Conservation (phyloP, 352 stramenopile genomes). For the Achlya hypogyna region DNA sequence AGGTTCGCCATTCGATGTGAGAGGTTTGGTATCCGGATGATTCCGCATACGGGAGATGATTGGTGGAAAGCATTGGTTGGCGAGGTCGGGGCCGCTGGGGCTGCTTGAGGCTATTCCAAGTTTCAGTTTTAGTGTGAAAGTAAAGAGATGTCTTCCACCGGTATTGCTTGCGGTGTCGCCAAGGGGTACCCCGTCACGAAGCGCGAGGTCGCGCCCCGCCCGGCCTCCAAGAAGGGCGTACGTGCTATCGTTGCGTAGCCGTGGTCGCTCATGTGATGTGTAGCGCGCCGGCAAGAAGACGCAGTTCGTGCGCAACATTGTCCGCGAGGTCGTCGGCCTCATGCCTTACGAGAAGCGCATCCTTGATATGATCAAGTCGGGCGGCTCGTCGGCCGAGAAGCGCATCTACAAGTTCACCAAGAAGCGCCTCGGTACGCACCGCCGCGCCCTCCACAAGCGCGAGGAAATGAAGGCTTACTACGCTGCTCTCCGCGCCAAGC, state of each 20-base stretch:
- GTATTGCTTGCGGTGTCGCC: conserved; percentile 87
- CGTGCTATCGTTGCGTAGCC: conserved; percentile 28
- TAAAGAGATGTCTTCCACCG: conserved; percentile 72
- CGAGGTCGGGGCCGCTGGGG: not conserved
- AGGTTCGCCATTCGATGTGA: not conserved
- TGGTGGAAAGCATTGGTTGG: conserved; percentile 23
- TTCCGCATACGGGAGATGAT: conserved; percentile 18
- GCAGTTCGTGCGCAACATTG: conserved; percentile 90
- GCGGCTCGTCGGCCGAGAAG: conserved; percentile 95
- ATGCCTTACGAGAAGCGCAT: conserved; percentile 99
- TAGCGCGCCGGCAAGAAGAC: conserved; percentile 91
- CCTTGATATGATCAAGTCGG: conserved; percentile 99
- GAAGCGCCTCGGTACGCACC: conserved; percentile 96
- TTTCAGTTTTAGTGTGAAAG: conserved; percentile 22
- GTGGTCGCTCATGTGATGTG: not conserved
- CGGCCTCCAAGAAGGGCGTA: conserved; percentile 86
- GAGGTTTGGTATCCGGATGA: not conserved
- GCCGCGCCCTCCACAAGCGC: conserved; percentile 95
- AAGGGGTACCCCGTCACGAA: conserved; percentile 91
- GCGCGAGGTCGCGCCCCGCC: conserved; percentile 78
- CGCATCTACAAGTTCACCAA: conserved; percentile 99
- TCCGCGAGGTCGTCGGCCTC: conserved; percentile 96
- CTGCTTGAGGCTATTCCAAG: conserved; percentile 5
- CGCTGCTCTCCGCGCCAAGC: conserved; percentile 92
- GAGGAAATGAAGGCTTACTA: conserved; percentile 99